Conservation (phyloP, 139 green algal genomes). For the Chloropicon primus region DNA sequence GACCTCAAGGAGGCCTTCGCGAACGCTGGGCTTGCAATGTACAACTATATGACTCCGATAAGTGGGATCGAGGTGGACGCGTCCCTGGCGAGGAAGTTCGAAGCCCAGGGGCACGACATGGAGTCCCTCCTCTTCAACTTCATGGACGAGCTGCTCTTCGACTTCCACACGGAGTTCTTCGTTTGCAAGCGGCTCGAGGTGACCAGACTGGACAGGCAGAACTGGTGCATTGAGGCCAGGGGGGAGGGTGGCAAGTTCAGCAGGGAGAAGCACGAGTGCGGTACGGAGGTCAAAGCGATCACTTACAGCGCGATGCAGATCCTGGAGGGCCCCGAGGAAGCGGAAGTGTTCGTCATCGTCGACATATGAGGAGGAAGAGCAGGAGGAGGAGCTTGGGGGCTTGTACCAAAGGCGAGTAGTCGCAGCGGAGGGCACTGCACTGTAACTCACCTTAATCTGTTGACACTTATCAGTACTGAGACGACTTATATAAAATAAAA, state of each 20-base stretch:
- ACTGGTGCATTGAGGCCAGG: background rate
- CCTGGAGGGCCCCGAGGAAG: background rate
- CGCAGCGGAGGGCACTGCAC: no score
- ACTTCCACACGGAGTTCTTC: conserved; percentile 5
- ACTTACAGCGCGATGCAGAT: conserved; percentile 3
- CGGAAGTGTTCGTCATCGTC: conserved; percentile 5
- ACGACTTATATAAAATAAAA: no score
- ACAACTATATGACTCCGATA: conserved; percentile 5
- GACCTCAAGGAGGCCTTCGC: background rate
- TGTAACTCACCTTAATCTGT: no score
- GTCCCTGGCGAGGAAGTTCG: background rate
- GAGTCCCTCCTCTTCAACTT: conserved; percentile 4
- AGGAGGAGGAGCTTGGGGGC: no score
- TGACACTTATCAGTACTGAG: no score
- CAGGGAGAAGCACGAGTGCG: background rate
- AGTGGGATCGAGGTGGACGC: background rate
- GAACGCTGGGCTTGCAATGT: conserved; percentile 1
- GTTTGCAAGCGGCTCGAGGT: background rate
- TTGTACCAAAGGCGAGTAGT: no score
- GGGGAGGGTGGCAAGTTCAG: background rate
- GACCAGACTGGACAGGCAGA: background rate
- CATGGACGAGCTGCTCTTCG: conserved; percentile 1
- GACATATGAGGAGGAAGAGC: conserved; percentile 1
- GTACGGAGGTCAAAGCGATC: conserved; percentile 5
- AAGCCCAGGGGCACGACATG: background rate